Conservation (phyloP, 1,284 basidiomycete genomes). For the Calocybe gambosa region DNA sequence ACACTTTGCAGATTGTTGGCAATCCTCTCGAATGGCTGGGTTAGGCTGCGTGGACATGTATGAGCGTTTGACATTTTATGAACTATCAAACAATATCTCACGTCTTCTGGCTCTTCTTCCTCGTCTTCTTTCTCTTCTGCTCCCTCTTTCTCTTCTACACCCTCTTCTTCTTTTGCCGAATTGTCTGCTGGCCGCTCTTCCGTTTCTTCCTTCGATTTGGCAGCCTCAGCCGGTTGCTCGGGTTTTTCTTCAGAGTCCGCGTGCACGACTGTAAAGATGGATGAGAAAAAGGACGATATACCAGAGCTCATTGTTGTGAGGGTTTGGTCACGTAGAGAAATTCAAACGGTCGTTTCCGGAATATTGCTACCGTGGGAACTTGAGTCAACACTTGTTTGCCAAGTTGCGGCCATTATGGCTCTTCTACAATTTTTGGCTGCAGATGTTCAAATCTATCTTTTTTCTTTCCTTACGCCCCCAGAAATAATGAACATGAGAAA, state of each 20-base stretch:
- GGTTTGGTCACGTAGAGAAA: slow-evolving; percentile 3
- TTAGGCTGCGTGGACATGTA: slow-evolving; percentile 37
- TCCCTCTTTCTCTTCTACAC: slow-evolving; percentile 25
- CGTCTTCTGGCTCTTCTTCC: slow-evolving; percentile 78
- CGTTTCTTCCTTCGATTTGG: slow-evolving; percentile 26
- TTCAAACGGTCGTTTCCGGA: slow-evolving; percentile 14
- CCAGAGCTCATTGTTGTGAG: slow-evolving; percentile 26
- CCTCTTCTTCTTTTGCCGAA: slow-evolving; percentile 26
- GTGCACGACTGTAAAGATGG: slow-evolving; percentile 51
- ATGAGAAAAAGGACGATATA: slow-evolving; percentile 59
- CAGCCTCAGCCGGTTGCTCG: slow-evolving; percentile 22
- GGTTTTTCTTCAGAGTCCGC: slow-evolving; percentile 48
- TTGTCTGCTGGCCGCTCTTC: slow-evolving; percentile 32
- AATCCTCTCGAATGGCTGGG: slow-evolving; percentile 70
- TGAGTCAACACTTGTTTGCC: no score
- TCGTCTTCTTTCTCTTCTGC: slow-evolving; percentile 39
- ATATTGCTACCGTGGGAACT: slow-evolving; percentile 14
- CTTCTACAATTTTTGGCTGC: slow-evolving; percentile 24
- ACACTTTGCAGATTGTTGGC: slow-evolving; percentile 66
- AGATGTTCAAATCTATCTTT: slow-evolving; percentile 44
- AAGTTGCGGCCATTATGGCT: not conserved
- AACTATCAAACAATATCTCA: slow-evolving; percentile 33
- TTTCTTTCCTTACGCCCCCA: slow-evolving; percentile 37
- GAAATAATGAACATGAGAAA: slow-evolving; percentile 43
- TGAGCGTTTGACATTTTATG: not conserved